A percentile compares a stretch with the other conserved stretches of the same genome.
Evolutionary conservation across 2,329 filamentous ascomycete genomes (phyloP).

Genomic region (Shiraia bambusicola): DNA sequence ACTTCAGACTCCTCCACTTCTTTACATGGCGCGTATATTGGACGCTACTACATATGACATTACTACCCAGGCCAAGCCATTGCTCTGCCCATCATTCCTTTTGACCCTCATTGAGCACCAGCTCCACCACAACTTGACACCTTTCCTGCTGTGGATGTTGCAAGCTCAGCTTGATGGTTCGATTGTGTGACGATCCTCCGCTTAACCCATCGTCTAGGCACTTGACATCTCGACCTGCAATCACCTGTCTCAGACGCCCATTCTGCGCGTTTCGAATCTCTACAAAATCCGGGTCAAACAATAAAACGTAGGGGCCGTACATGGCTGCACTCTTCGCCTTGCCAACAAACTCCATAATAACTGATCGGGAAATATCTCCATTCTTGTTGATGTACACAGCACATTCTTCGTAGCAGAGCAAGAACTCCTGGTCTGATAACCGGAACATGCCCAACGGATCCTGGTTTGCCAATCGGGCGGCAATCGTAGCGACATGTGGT

Average conservation of each 20-base stretch:
- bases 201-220: constrained; percentile 72
- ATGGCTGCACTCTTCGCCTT: constrained; percentile 84
- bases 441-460: constrained; percentile 94
- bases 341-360: constrained; percentile 99
- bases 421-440: constrained; percentile 75
- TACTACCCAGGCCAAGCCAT: too few relatives aligned
- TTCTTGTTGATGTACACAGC: constrained; percentile 98
- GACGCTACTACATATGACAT: too few relatives aligned
- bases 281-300: constrained; percentile 95
- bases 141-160: constrained; percentile 85
- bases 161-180: constrained; percentile 92
- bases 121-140: constrained; percentile 85
- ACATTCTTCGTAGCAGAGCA: constrained; percentile 92
- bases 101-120: constrained; percentile 88
- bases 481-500: constrained; percentile 80
- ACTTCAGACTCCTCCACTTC: constrained; percentile 1
- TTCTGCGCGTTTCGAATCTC: constrained; percentile 97
- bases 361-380: constrained; percentile 87
- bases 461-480: constrained; percentile 77
- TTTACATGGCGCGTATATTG: not conserved
- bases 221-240: constrained; percentile 84
- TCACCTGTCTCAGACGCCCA: constrained; percentile 88
- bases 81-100: constrained; percentile 46
- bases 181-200: constrained; percentile 49
- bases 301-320: constrained; percentile 85